Conservation (phyloP, 345 rosid genomes). For the Boechera retrofracta region DNA sequence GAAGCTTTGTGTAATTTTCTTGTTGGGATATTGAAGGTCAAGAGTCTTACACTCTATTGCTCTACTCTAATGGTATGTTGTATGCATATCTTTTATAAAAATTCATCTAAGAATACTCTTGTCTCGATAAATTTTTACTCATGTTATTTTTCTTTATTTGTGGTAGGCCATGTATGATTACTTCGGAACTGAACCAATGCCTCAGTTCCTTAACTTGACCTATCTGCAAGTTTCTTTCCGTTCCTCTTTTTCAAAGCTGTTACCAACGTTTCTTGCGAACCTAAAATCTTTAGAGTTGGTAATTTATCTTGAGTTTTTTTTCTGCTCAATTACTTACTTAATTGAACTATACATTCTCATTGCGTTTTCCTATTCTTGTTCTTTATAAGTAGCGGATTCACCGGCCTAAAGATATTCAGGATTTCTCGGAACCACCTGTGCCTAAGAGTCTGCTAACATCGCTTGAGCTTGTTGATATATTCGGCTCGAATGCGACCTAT, state of each 20-base stretch:
- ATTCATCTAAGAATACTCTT: not conserved
- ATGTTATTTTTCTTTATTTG: not conserved
- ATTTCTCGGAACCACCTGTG: not conserved
- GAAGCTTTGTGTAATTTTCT: not conserved
- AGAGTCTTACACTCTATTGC: not conserved
- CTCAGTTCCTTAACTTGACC: not conserved
- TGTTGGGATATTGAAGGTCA: not conserved
- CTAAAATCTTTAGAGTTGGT: slow-evolving; percentile 1
- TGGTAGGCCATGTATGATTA: not conserved
- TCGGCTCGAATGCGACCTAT: not conserved
- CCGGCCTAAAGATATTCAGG: too few relatives aligned
- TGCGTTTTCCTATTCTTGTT: not conserved
- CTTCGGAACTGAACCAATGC: not conserved
- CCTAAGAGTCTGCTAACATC: slow-evolving; percentile 4
- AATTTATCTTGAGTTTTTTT: not conserved
- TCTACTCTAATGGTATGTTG: not conserved
- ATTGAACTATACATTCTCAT: not conserved
- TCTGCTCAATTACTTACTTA: not conserved
- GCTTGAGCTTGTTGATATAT: not conserved
- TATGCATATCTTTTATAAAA: too few relatives aligned
- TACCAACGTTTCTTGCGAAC: not conserved
- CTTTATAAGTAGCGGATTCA: not conserved
- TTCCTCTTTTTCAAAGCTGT: not conserved
- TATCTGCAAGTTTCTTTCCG: not conserved
- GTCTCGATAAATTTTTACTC: not conserved